Conservation (phyloP, 2,329 filamentous ascomycete species). For the Aspergillus sp. region DNA sequence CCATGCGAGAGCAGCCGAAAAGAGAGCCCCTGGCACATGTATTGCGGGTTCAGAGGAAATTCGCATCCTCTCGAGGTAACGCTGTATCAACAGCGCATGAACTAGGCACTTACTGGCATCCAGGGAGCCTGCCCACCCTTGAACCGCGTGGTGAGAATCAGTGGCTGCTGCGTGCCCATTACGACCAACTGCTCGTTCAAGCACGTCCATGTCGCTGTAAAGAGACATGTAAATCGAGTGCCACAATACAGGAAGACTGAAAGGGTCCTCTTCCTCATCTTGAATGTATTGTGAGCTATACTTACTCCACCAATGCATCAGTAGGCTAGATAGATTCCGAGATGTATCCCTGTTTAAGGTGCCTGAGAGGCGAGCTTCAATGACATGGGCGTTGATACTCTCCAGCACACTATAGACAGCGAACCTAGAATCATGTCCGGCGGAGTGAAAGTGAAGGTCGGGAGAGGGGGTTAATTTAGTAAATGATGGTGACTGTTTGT, state of each 20-base stretch:
- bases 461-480: not conserved
- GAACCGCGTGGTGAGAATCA: not conserved
- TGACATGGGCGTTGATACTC: conserved; percentile 21
- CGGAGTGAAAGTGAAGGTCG: not conserved
- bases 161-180: conserved; percentile 21
- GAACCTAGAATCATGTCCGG: not conserved
- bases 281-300: conserved; percentile 11
- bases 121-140: conserved; percentile 12
- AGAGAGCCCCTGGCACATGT: conserved; percentile 21
- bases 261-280: conserved; percentile 17
- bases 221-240: conserved; percentile 32
- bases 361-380: conserved; percentile 23
- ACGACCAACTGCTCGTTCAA: conserved; percentile 31
- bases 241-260: conserved; percentile 32
- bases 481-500: not conserved
- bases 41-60: conserved; percentile 23
- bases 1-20: conserved; percentile 18
- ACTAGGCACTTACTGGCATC: conserved; percentile 22
- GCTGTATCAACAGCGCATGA: conserved; percentile 19
- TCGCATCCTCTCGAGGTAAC: conserved; percentile 20
- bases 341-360: conserved; percentile 7
- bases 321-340: conserved; percentile 10
- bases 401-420: conserved; percentile 9
- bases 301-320: conserved; percentile 27
- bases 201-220: conserved; percentile 29